A percentile compares a stretch with the other conserved stretches of the same genome.
phyloP scores from a whole-genome alignment of 495 filamentous ascomycete species.

The Ramalina intermedia region DNA sequence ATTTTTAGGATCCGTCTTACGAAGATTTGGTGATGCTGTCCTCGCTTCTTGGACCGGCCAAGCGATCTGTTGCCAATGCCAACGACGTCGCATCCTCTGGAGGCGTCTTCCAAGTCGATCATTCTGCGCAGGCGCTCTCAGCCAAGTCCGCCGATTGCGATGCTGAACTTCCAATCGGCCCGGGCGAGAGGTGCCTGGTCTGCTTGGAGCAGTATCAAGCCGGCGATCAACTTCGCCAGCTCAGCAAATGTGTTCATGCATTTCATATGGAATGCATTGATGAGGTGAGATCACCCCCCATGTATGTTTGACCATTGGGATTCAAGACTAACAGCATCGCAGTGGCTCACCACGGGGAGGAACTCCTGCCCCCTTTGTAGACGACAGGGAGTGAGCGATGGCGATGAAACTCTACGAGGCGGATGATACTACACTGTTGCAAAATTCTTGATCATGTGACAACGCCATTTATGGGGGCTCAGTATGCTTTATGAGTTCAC shows the following conservation, averaged over 20 bases:
- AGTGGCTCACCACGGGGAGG: slow-evolving; percentile 70
- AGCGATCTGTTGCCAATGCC: slow-evolving; percentile 55
- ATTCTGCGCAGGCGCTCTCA: slow-evolving; percentile 31
- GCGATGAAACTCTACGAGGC: slow-evolving; percentile 7
- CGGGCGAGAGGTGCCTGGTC: slow-evolving; percentile 53
- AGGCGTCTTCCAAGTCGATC: slow-evolving; percentile 39
- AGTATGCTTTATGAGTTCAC: too few relatives aligned
- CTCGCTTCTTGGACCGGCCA: slow-evolving; percentile 56
- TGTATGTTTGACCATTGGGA: not conserved
- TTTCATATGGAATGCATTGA: slow-evolving; percentile 68
- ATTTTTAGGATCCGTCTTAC: slow-evolving; percentile 52
- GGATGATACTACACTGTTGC: not conserved
- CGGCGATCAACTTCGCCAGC: slow-evolving; percentile 45
- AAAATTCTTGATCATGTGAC: not conserved
- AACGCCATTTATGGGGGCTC: too few relatives aligned
- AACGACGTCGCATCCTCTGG: slow-evolving; percentile 52
- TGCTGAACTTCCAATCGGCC: slow-evolving; percentile 33
- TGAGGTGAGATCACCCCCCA: slow-evolving; percentile 34
- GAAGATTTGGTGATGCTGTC: slow-evolving; percentile 68
- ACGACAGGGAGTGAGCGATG: slow-evolving; percentile 55
- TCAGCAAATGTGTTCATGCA: slow-evolving; percentile 54
- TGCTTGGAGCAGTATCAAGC: slow-evolving; percentile 58
- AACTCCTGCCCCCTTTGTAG: slow-evolving; percentile 67
- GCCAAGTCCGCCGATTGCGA: slow-evolving; percentile 35
- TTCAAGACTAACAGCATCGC: not conserved